Percentiles rank a stretch among this genome's conserved stretches.
These are phyloP conservation scores for Vicia sativa DNA, from an alignment of 306 rosid genomes.

Conservation along the genomic window DNA sequence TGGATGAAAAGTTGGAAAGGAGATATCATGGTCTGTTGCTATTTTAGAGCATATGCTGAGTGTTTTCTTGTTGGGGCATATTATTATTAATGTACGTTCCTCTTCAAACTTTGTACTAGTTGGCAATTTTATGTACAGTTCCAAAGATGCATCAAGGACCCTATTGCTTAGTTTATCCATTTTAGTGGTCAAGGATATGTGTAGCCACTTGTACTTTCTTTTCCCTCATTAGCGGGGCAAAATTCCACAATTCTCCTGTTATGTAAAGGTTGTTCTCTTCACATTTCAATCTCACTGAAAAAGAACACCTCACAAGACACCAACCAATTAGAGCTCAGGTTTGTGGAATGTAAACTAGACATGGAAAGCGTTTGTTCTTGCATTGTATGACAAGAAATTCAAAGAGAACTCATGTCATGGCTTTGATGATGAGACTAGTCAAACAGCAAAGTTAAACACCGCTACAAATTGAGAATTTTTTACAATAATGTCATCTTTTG, in stretches of 20 bases:
- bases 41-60: constrained; percentile 45
- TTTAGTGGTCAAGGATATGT: constrained; percentile 28
- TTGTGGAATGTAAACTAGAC: constrained; percentile 42
- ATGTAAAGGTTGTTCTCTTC: constrained; percentile 15
- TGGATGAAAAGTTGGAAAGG: constrained; percentile 41
- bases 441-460: neutral
- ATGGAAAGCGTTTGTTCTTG: constrained; percentile 28
- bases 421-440: neutral
- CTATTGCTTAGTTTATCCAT: constrained; percentile 39
- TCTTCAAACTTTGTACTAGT: constrained; percentile 28
- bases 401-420: constrained; percentile 30
- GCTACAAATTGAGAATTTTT: neutral
- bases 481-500: no score
- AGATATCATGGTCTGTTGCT: constrained; percentile 35
- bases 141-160: constrained; percentile 39
- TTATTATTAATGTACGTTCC: constrained; percentile 15
- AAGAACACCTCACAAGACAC: constrained; percentile 30
- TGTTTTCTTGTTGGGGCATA: constrained; percentile 60
- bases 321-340: constrained; percentile 40
- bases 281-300: constrained; percentile 7
- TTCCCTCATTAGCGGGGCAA: constrained; percentile 4
- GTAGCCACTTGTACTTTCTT: constrained; percentile 38
- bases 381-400: constrained; percentile 31
- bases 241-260: constrained; percentile 34
- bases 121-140: constrained; percentile 26